Conservation (phyloP, 495 filamentous ascomycete genomes). For the Xylaria longipes region DNA sequence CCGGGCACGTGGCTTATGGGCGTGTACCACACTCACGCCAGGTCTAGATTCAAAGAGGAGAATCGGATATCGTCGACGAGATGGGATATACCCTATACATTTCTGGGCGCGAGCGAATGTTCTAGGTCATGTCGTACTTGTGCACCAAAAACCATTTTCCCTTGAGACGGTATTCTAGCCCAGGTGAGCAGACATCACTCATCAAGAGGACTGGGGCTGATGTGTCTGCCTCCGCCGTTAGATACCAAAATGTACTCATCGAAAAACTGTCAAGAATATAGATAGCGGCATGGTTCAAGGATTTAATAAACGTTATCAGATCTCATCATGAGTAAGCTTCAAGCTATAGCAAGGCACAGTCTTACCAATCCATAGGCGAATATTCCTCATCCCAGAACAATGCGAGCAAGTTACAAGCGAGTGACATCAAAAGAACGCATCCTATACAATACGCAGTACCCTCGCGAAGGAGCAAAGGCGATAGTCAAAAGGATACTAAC, state of each 20-base stretch:
- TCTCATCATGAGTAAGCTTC: not conserved
- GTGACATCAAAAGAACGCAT: constrained; percentile 6
- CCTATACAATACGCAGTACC: not conserved
- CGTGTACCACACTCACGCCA: not conserved
- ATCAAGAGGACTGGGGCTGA: not conserved
- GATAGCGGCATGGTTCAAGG: not conserved
- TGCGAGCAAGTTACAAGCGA: constrained; percentile 15
- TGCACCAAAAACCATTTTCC: not conserved
- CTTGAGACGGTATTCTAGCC: not conserved
- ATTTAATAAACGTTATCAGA: not conserved
- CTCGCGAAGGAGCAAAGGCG: not conserved
- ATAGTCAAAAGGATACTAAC: not conserved
- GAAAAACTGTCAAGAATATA: not conserved
- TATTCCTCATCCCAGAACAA: not conserved
- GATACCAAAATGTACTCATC: not conserved
- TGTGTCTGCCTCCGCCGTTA: not conserved
- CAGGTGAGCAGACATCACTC: not conserved
- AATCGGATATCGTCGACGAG: not conserved
- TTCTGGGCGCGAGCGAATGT: not conserved
- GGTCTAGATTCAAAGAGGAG: not conserved
- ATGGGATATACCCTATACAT: not conserved
- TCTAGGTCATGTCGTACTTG: not conserved
- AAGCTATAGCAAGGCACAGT: not conserved
- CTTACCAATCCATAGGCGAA: not conserved
- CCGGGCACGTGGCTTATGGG: not conserved